phyloP scores from a whole-genome alignment of 1,139 yeast species.

The Yamadazyma sp. region DNA sequence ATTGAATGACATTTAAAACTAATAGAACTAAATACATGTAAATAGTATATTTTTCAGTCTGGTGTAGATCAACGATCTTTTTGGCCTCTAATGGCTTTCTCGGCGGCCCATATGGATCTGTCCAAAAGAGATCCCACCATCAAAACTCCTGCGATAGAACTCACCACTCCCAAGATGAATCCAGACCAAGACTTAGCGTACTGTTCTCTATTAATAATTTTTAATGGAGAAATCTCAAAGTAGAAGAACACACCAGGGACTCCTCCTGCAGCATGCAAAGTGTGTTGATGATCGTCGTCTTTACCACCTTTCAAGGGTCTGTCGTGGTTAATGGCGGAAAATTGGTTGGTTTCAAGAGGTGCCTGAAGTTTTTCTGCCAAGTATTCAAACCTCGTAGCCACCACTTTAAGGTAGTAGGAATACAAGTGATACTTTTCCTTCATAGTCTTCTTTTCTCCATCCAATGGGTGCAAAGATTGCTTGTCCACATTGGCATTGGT shows the following conservation, averaged over 20 bases:
- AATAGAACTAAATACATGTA: conserved; percentile 12
- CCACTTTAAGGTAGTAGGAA: conserved; percentile 84
- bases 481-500: conserved; percentile 19
- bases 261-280: conserved; percentile 83
- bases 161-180: conserved; percentile 78
- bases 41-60: conserved; percentile 10
- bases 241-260: conserved; percentile 85
- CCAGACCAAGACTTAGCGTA: conserved; percentile 82
- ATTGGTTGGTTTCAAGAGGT: conserved; percentile 81
- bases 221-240: conserved; percentile 91
- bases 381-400: conserved; percentile 81
- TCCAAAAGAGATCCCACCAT: conserved; percentile 91
- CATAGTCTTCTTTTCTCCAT: conserved; percentile 39
- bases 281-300: conserved; percentile 88
- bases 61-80: conserved; percentile 55
- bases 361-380: conserved; percentile 35
- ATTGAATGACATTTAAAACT: conserved; percentile 43
- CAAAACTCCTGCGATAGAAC: conserved; percentile 90
- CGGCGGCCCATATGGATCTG: conserved; percentile 86
- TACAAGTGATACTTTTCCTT: conserved; percentile 61
- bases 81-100: conserved; percentile 72
- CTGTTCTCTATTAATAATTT: conserved; percentile 82
- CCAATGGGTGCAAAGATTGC: conserved; percentile 68
- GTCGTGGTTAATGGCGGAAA: conserved; percentile 86
- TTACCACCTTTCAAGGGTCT: conserved; percentile 83